Percentiles rank a stretch among this genome's conserved stretches.
Conservation (phyloP, 1,284 basidiomycete genomes). For the Malassezia restricta region DNA sequence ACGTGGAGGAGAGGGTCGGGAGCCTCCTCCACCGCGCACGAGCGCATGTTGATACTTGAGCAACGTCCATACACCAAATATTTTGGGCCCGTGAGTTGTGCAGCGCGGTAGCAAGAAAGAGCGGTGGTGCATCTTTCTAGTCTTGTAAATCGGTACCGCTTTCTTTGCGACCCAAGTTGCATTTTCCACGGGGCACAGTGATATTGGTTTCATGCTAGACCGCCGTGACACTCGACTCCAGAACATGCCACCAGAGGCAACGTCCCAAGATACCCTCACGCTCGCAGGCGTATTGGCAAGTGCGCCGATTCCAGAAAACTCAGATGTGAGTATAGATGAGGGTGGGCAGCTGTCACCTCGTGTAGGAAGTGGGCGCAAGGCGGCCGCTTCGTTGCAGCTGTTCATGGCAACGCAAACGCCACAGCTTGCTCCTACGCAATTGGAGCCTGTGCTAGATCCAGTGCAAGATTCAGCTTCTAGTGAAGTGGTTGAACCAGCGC, state of each 20-base stretch:
- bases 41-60: not conserved
- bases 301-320: not conserved
- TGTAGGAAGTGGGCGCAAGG: constrained; percentile 12
- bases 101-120: too few relatives aligned
- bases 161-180: too few relatives aligned
- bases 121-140: too few relatives aligned
- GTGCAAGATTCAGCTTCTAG: not conserved
- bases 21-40: constrained; percentile 15
- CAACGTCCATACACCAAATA: too few relatives aligned
- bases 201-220: too few relatives aligned
- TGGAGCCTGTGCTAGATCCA: not conserved
- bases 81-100: too few relatives aligned
- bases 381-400: constrained; percentile 9
- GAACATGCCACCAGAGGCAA: too few relatives aligned
- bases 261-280: too few relatives aligned
- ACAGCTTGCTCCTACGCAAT: not conserved
- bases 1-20: constrained; percentile 3
- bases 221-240: too few relatives aligned
- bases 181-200: too few relatives aligned
- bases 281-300: too few relatives aligned
- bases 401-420: constrained; percentile 13
- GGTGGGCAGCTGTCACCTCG: not conserved
- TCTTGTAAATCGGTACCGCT: too few relatives aligned
- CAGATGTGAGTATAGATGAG: not conserved
- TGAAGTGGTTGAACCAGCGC: not conserved